These are phyloP conservation scores for Solidago caesia DNA, from an alignment of 129 eudicot genomes.

Conservation along the genomic window DNA sequence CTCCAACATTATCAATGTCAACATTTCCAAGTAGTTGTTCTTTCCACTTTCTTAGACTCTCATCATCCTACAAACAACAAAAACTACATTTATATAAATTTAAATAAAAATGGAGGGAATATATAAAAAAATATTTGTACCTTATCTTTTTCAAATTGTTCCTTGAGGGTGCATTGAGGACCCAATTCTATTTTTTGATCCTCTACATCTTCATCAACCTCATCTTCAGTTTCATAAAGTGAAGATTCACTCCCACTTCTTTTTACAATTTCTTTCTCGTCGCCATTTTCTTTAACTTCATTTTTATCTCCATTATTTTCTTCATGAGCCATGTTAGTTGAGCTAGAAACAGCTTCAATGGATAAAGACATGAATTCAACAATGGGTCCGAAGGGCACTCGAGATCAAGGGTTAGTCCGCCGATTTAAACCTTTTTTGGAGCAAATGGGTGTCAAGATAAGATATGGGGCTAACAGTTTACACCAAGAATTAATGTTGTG, in stretches of 20 bases:
- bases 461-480: no score
- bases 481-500: slow-evolving; percentile 10
- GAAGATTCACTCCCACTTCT: slow-evolving; percentile 46
- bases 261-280: slow-evolving; percentile 30
- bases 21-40: slow-evolving; percentile 70
- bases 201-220: slow-evolving; percentile 46
- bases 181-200: slow-evolving; percentile 42
- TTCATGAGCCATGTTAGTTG: slow-evolving; percentile 44
- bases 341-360: slow-evolving; percentile 41
- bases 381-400: not conserved
- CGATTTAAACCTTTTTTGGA: no score
- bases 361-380: slow-evolving; percentile 38
- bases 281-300: slow-evolving; percentile 33
- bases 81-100: not conserved
- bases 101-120: not conserved
- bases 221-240: slow-evolving; percentile 43
- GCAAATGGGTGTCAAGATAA: not conserved
- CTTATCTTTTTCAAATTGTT: slow-evolving; percentile 63
- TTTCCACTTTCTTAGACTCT: slow-evolving; percentile 74
- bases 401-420: no score
- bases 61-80: slow-evolving; percentile 56
- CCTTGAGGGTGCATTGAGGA: slow-evolving; percentile 59
- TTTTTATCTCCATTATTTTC: slow-evolving; percentile 33
- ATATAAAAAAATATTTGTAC: slow-evolving; percentile 27
- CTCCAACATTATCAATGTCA: slow-evolving; percentile 61